phyloP scores from a whole-genome alignment of 2,329 filamentous ascomycete species.

The Thermoascus crustaceus region DNA sequence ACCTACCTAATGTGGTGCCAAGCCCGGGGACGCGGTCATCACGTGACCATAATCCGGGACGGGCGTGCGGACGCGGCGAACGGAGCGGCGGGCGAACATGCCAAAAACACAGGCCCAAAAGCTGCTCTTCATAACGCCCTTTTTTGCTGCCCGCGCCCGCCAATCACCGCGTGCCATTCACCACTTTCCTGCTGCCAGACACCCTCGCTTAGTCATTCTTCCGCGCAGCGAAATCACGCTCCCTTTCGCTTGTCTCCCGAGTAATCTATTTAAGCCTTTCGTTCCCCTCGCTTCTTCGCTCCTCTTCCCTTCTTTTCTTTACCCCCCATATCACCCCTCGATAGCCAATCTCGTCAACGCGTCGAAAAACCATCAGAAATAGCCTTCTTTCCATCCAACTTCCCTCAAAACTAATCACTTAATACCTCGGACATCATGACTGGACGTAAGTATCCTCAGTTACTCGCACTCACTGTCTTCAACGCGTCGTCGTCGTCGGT shows the following conservation, averaged over 20 bases:
- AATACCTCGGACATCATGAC: conserved; percentile 24
- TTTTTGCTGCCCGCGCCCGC: conserved; percentile 23
- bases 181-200: conserved; percentile 10
- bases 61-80: conserved; percentile 13
- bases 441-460: conserved; percentile 30
- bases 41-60: too few relatives aligned
- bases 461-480: not conserved
- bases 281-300: conserved; percentile 10
- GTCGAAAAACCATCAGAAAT: conserved; percentile 9
- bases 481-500: not conserved
- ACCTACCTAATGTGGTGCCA: too few relatives aligned
- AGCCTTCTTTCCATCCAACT: conserved; percentile 6
- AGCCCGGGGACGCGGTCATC: too few relatives aligned
- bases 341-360: conserved; percentile 10
- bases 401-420: conserved; percentile 5
- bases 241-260: not conserved
- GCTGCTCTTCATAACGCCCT: conserved; percentile 32
- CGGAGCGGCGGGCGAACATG: conserved; percentile 8
- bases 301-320: conserved; percentile 12
- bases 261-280: conserved; percentile 13
- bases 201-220: conserved; percentile 14
- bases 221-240: conserved; percentile 5
- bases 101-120: conserved; percentile 26
- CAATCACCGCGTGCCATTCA: conserved; percentile 23
- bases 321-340: conserved; percentile 1